Evolutionary conservation across 257 asterid genomes (phyloP).

Genomic region (Penstemon eatonii): DNA sequence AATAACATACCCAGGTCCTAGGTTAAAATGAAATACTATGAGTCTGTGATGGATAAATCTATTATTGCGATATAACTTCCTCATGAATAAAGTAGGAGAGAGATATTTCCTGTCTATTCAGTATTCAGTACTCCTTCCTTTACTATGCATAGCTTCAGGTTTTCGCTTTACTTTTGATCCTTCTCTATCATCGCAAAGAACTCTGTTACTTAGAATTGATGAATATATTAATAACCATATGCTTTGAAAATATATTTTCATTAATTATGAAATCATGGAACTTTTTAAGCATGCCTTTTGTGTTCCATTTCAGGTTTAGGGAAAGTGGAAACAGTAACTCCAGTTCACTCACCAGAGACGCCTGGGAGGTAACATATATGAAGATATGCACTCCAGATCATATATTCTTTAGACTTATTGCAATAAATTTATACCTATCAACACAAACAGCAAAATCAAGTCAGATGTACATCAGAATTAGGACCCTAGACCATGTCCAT

Average conservation of each 20-base stretch:
- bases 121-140: constrained; percentile 2
- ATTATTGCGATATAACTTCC: not conserved
- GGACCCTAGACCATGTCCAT: not conserved
- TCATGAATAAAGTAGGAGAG: not conserved
- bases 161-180: constrained; percentile 9
- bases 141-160: constrained; percentile 1
- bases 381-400: not conserved
- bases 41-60: constrained; percentile 13
- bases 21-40: not conserved
- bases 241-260: constrained; percentile 16
- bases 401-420: constrained; percentile 1
- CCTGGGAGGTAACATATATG: constrained; percentile 50
- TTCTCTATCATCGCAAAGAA: constrained; percentile 19
- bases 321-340: constrained; percentile 68
- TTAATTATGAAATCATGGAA: constrained; percentile 8
- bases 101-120: constrained; percentile 3
- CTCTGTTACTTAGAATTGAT: constrained; percentile 18
- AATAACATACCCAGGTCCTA: not conserved
- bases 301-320: constrained; percentile 65
- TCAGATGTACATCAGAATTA: constrained; percentile 13
- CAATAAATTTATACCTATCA: constrained; percentile 5
- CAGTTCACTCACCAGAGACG: constrained; percentile 68
- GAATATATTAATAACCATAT: not conserved
- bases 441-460: constrained; percentile 6
- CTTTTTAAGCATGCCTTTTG: constrained; percentile 24